Base-by-base conservation (phyloP, 495 filamentous ascomycete species). In the Thermothielavioides terrestris region DNA sequence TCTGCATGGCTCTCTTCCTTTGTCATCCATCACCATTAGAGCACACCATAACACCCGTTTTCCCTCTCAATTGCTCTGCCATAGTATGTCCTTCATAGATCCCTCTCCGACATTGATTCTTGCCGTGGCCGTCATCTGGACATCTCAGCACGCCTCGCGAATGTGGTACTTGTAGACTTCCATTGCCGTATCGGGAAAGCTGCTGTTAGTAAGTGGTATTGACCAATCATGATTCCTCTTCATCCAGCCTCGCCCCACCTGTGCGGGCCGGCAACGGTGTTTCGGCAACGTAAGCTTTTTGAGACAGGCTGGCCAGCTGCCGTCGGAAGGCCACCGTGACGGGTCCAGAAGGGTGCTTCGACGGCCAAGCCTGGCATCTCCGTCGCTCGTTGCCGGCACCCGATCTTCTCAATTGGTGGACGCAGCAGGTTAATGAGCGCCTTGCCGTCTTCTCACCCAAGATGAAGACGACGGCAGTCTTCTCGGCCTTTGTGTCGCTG, bases 401-500 rank as follows among this genome's bases (percentile, higher is more conserved):
- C 25, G 39, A 23, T 34, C 28, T 12, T 25, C 32, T 37, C 48
- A 60, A 58, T 55, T 55, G 55, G 48, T 36, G 47, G 46, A 45
- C 51, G 18, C 40, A 27, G 18, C 50, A 48, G 17, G 50, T 72
- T 69, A 54, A 72, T 70, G 65, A 70, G 62, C 64, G 57, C 56
- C 55, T 52, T 58, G 51, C 38, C 31, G 45, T 26, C 43, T 52
- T 49, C 47, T 46, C 44, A 46, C 65, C 62, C 71, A 75, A 64
- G 37, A 79, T 79, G 77, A 78, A 72, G 73, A 67, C 71, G 56
- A 64, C 72, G 62, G 67, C 73, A 47, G 62, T 77, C 60, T 67
- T 73, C 55, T 63, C 70, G 46, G 69, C 68, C 53, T 65, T 71
- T 54, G 63, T 77, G 37, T 77, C 74, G 49, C 62, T 77, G 36